phyloP scores from a whole-genome alignment of 441 rosid genomes.

The Syzygium syzygioides region DNA sequence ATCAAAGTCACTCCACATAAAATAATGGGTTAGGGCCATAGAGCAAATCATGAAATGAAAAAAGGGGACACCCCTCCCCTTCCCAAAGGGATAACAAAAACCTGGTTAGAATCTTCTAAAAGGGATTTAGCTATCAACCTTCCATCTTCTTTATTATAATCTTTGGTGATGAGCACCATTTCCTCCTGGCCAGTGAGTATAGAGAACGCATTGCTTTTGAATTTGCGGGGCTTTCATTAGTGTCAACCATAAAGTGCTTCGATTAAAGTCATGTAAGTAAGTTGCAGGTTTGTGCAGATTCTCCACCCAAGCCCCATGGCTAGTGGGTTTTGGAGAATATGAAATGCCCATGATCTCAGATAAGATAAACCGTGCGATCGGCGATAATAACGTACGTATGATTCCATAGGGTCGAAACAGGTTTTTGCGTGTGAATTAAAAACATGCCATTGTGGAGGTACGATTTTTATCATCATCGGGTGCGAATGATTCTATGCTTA shows the following conservation, averaged over 20 bases:
- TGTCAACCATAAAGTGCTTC: neutral
- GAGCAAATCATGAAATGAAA: neutral
- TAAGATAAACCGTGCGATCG: neutral
- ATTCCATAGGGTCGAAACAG: neutral
- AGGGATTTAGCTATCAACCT: neutral
- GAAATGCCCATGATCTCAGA: neutral
- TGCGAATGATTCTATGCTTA: neutral
- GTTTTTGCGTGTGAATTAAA: neutral
- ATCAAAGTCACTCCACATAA: neutral
- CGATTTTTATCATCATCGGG: neutral
- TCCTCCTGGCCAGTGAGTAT: neutral
- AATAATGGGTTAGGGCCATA: neutral
- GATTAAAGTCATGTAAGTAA: neutral
- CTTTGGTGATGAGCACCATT: conserved; percentile 14
- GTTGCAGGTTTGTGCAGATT: conserved; percentile 5
- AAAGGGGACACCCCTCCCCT: neutral
- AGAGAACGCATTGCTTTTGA: neutral
- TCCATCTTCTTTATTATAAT: neutral
- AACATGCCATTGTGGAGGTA: neutral
- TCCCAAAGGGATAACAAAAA: conserved; percentile 24
- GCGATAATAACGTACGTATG: neutral
- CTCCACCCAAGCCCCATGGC: conserved; percentile 2
- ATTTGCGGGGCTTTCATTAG: neutral
- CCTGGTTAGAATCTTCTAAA: conserved; percentile 5
- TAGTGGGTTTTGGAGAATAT: neutral